Base-by-base conservation (phyloP, 73 alveolate species). In the Vitrella brassicaformis region DNA sequence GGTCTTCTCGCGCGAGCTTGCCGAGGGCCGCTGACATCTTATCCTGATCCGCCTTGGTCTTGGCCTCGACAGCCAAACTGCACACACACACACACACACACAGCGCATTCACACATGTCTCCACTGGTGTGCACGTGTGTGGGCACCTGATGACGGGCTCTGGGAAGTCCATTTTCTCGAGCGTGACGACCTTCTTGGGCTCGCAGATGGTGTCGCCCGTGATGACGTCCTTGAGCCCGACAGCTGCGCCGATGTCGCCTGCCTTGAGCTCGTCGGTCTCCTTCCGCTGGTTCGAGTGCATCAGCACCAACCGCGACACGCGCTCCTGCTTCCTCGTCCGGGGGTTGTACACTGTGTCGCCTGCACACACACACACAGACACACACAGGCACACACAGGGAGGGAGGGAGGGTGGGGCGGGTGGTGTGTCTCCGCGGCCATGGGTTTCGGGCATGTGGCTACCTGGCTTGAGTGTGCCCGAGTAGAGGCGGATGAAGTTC, bases 91-190 rank as follows among this genome's bases (percentile, higher is more conserved):
- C 14, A 39, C 56, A 39, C 56, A 39, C 56, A 14, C 56, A 4
- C 56, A 39, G 22, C 14, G 56, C 56, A 8, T 14, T 39, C 4
- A 39, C 56, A 14, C 56, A 8, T 39, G 22, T 8, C 22, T 39
- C 14, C 56, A 8, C 56, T 39, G 56, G 4, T 8, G 22, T 39
- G 22, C 14, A 14, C 27, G 7, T 47, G 28, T 47, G 28, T 47
- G 27, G 0, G 0, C 28, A 47, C 47, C 68, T 68, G 71, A 88
- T 85, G 65, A 88, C 94, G 0, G 94, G 94, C 73, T 88, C 94
- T 25, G 94, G 94, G 76, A 88, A 87, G 78, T 88, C 91, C 91
- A 88, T 88, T 70, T 84, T 80, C 74, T 86, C 87, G 89, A 84
- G 71, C 28, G 80, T 74, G 31, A 71, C 31, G 45, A 79, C 81